Evolutionary conservation across 2,329 filamentous ascomycete genomes (phyloP), one percentile per base, ranked within the genome.

Genomic region (Cryphonectria parasitica): DNA sequence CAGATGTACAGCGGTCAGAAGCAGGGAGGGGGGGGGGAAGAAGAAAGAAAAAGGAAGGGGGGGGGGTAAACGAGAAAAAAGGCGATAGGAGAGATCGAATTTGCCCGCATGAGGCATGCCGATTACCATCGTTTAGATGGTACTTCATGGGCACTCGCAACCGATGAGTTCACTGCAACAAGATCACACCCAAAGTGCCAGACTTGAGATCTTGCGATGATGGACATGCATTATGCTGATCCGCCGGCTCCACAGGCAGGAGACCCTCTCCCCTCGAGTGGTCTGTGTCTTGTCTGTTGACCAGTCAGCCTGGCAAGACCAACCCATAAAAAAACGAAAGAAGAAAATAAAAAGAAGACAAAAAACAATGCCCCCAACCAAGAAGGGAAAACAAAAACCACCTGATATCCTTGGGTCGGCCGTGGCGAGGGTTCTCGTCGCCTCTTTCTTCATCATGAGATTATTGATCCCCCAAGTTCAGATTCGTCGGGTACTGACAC

Each of bases 201-300:
- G 64, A 49, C n/a, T 5, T 25, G 49, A 52, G 28, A 66, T 66
- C 64, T 66, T 54, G 62, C 60, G 6, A 45, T 64, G 36, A 64
- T 45, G 61, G n/a, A 31, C 17, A 31, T 62, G 60, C 31, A 62
- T 58, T 22, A n/a, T 25, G 31, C 60, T 64, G 41, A 41, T 64
- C 61, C 61, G 61, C 39, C 36, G 25, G 25, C 62, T 34, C 54
- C 54, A 58, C 54, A 58, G 28, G 25, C 54, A 58, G 54, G 54
- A 31, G 52, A 56, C 52, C 52, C 54, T 25, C 54, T 3, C 54
- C 7, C 34, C 54, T 31, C 54, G 54, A 34, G 54, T 58, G 54
- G 54, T 6, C 54, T 31, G 54, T 58, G 54, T 58, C 54, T 56
- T 58, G 54, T 58, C 54, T 34, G 54, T 31, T 19, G 54, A 19